Conservation (phyloP, 768 basidiomycete genomes). For the Harrya chromipes region DNA sequence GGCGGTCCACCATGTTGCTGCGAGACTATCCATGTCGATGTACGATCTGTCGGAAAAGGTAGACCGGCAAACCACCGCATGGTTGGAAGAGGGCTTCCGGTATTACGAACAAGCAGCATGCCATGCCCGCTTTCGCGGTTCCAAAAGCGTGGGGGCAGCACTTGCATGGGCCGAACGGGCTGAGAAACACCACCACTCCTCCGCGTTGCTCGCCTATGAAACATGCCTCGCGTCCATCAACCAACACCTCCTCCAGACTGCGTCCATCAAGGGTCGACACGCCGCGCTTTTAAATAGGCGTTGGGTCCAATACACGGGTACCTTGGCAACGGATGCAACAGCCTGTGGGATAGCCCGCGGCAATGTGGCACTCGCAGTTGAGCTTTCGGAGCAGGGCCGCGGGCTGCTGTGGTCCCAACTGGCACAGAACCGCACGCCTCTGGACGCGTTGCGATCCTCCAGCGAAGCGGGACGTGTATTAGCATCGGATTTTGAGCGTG, state of each 20-base stretch:
- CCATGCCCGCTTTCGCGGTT: constrained; percentile 1
- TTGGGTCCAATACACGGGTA: constrained; percentile 1
- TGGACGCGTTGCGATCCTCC: constrained; percentile 21
- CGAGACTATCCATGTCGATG: neutral
- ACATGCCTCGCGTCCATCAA: constrained; percentile 16
- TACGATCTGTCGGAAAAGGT: neutral
- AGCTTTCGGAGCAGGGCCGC: constrained; percentile 35
- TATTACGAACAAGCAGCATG: constrained; percentile 13
- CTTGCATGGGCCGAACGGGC: constrained; percentile 18
- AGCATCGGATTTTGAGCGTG: constrained; percentile 25
- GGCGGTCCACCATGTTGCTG: neutral
- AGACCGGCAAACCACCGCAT: neutral
- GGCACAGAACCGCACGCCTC: constrained; percentile 23
- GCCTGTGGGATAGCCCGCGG: constrained; percentile 24
- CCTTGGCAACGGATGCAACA: constrained; percentile 24
- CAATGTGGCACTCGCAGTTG: constrained; percentile 25
- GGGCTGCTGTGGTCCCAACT: constrained; percentile 31
- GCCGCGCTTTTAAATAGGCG: constrained; percentile 2
- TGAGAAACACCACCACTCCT: constrained; percentile 8
- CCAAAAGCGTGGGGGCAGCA: constrained; percentile 5
- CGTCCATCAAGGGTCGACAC: constrained; percentile 19
- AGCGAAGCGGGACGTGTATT: constrained; percentile 14
- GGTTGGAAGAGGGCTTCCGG: constrained; percentile 14
- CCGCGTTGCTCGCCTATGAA: constrained; percentile 23
- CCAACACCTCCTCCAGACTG: constrained; percentile 14